These are phyloP conservation scores for Aspergillus hortae DNA, from an alignment of 2,329 filamentous ascomycete species.

Conservation along the genomic window DNA sequence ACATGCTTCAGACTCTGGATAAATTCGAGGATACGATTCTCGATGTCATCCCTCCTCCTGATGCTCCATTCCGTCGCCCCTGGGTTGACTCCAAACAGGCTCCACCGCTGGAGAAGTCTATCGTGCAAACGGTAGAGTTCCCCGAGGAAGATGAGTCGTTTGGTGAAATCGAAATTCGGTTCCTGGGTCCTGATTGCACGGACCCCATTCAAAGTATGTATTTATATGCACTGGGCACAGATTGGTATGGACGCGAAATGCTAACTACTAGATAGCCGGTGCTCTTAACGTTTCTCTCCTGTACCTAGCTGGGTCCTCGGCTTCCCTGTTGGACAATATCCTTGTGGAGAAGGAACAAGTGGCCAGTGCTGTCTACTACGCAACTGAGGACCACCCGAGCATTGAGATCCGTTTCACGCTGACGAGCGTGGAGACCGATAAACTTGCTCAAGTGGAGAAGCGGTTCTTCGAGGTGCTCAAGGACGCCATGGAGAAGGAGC, in stretches of 20 bases:
- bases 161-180: constrained; percentile 81
- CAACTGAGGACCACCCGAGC: constrained; percentile 74
- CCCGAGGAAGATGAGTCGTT: constrained; percentile 94
- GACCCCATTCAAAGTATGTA: constrained; percentile 58
- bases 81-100: constrained; percentile 88
- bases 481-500: constrained; percentile 69
- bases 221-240: not conserved
- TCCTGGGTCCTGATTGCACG: constrained; percentile 79
- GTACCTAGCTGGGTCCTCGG: constrained; percentile 90
- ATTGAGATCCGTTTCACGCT: constrained; percentile 82
- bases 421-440: constrained; percentile 81
- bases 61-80: constrained; percentile 75
- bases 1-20: constrained; percentile 78
- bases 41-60: constrained; percentile 71
- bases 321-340: constrained; percentile 84
- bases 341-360: constrained; percentile 92
- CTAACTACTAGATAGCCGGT: constrained; percentile 43
- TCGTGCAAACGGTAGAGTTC: constrained; percentile 78
- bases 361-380: constrained; percentile 78
- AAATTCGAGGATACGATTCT: constrained; percentile 84
- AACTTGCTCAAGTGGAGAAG: constrained; percentile 78
- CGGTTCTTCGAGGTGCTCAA: constrained; percentile 79
- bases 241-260: constrained; percentile 4
- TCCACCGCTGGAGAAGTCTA: constrained; percentile 66
- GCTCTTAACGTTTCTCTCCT: constrained; percentile 77